phyloP scores from a whole-genome alignment of 768 basidiomycete species.

The Trichaptum fuscoviolaceum region DNA sequence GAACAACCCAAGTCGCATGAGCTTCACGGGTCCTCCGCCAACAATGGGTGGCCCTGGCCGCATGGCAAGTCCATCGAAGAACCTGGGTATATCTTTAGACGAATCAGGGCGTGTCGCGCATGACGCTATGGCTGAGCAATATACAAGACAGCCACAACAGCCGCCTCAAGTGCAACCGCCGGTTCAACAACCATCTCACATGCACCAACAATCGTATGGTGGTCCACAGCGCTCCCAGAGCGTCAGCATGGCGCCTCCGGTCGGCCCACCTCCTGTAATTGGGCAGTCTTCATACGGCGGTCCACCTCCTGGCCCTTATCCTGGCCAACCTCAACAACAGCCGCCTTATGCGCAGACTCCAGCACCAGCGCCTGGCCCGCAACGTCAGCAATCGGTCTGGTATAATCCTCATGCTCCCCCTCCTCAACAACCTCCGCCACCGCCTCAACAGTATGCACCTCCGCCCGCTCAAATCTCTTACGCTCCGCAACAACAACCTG shows the following conservation, averaged over 20 bases:
- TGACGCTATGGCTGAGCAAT: conserved; percentile 66
- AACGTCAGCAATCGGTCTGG: conserved; percentile 12
- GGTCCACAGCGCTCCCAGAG: conserved; percentile 1
- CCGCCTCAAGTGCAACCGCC: conserved; percentile 13
- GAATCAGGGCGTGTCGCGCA: conserved; percentile 74
- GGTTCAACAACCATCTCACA: conserved; percentile 11
- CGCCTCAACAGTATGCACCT: conserved; percentile 32
- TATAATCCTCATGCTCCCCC: conserved; percentile 15
- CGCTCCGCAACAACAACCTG: conserved; percentile 27
- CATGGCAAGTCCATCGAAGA: conserved; percentile 62
- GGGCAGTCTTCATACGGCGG: conserved; percentile 14
- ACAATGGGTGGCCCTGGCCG: conserved; percentile 26
- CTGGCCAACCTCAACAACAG: conserved; percentile 25
- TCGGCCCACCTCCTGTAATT: conserved; percentile 20
- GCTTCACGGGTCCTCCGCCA: conserved; percentile 12
- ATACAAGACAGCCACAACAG: conserved; percentile 25
- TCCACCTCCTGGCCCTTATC: conserved; percentile 26
- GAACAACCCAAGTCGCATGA: conserved; percentile 11
- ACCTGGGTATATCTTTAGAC: conserved; percentile 80
- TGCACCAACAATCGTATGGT: neutral
- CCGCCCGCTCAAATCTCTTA: conserved; percentile 15
- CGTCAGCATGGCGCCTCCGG: conserved; percentile 11
- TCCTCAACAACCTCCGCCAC: conserved; percentile 17
- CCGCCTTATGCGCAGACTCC: conserved; percentile 23
- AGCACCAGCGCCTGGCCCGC: conserved; percentile 15